Evolutionary conservation across 331 rosid genomes (phyloP).

Genomic region (Pyracantha coccinea): DNA sequence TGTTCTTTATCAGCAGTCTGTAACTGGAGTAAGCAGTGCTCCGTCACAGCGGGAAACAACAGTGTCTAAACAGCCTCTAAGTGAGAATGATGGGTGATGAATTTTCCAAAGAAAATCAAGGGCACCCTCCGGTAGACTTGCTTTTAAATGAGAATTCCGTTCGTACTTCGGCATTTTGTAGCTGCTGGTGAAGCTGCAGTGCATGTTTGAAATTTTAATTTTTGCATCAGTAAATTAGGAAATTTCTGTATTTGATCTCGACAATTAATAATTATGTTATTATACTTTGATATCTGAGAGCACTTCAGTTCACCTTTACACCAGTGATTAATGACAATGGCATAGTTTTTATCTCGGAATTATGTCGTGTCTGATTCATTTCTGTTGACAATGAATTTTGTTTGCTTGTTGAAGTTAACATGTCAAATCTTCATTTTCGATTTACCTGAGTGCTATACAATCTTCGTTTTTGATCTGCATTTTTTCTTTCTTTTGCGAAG

Average conservation of each 20-base stretch:
- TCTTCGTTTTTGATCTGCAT: not conserved
- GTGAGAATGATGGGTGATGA: conserved; percentile 27
- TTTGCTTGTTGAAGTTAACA: not conserved
- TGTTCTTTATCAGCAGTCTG: conserved; percentile 86
- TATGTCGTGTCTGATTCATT: not conserved
- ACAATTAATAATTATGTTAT: conserved; percentile 11
- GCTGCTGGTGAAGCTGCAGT: conserved; percentile 15
- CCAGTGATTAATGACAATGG: not conserved
- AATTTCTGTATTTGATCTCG: conserved; percentile 13
- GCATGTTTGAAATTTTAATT: conserved; percentile 25
- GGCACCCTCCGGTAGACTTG: conserved; percentile 39
- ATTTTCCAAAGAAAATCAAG: conserved; percentile 34
- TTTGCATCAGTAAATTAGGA: conserved; percentile 4
- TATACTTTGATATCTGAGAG: conserved; percentile 5
- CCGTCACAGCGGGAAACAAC: conserved; percentile 26
- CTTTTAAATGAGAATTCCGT: conserved; percentile 41
- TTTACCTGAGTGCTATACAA: not conserved
- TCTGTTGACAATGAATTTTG: not conserved
- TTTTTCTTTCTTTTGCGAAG: not conserved
- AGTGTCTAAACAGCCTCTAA: conserved; percentile 34
- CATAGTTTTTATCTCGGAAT: not conserved
- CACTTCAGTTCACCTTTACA: not conserved
- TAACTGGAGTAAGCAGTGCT: conserved; percentile 34
- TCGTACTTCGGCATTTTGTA: not conserved
- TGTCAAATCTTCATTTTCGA: too few relatives aligned